Percentiles rank a stretch among this genome's conserved stretches.
These are phyloP conservation scores for Ganoderma lingzhi DNA, from an alignment of 1,284 basidiomycete species.

Conservation along the genomic window DNA sequence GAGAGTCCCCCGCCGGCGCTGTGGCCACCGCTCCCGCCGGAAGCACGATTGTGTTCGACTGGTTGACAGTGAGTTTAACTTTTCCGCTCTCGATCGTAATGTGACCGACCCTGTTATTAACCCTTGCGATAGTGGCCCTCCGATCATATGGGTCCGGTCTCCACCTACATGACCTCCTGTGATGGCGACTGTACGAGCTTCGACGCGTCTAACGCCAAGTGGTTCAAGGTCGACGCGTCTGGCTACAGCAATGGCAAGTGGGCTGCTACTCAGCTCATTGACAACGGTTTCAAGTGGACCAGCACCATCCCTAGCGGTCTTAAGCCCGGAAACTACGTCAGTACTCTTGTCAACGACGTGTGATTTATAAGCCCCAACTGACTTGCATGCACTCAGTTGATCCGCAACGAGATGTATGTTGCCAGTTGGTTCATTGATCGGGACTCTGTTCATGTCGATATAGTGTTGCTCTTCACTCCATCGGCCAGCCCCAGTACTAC, in stretches of 20 bases:
- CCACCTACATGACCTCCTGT: constrained; percentile 50
- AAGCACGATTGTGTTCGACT: constrained; percentile 40
- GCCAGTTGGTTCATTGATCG: not conserved
- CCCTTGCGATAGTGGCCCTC: constrained; percentile 21
- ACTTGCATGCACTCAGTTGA: constrained; percentile 35
- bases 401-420: constrained; percentile 46
- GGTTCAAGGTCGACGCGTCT: constrained; percentile 49
- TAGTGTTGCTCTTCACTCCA: constrained; percentile 42
- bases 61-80: constrained; percentile 38
- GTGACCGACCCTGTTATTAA: not conserved
- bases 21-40: constrained; percentile 39
- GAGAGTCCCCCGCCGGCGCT: constrained; percentile 36
- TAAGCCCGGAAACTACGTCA: constrained; percentile 47
- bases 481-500: constrained; percentile 41
- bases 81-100: too few species aligned
- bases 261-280: constrained; percentile 44
- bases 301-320: constrained; percentile 45
- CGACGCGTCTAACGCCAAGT: constrained; percentile 43
- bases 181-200: constrained; percentile 45
- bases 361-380: not conserved
- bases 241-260: constrained; percentile 45
- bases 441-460: not conserved
- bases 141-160: constrained; percentile 46
- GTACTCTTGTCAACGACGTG: constrained; percentile 13
- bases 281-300: constrained; percentile 40